These are phyloP conservation scores for Crucihimalaya himalaica DNA, from an alignment of 345 rosid species.

Conservation along the genomic window DNA sequence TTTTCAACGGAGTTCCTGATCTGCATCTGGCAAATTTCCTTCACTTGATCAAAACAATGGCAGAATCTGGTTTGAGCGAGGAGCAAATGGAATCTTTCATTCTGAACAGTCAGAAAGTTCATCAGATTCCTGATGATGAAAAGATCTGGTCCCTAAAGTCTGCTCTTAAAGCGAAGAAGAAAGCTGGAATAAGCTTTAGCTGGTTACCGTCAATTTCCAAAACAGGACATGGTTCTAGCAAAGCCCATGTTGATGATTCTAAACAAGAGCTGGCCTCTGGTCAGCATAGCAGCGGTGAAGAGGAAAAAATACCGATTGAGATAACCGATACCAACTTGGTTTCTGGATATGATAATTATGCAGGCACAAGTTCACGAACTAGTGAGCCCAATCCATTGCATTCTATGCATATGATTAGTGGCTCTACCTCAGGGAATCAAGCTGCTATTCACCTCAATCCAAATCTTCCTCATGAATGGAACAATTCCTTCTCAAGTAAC, in stretches of 20 bases:
- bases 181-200: conserved; percentile 45
- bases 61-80: conserved; percentile 65
- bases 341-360: conserved; percentile 38
- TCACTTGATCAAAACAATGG: conserved; percentile 77
- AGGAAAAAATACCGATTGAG: conserved; percentile 42
- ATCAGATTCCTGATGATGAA: conserved; percentile 68
- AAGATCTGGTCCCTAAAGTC: conserved; percentile 62
- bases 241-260: conserved; percentile 44
- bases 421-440: conserved; percentile 26
- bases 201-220: conserved; percentile 85
- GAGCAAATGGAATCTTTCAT: conserved; percentile 77
- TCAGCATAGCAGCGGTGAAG: conserved; percentile 33
- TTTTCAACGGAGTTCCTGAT: conserved; percentile 68
- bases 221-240: conserved; percentile 55
- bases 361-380: conserved; percentile 27
- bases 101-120: conserved; percentile 70
- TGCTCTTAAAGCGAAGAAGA: conserved; percentile 46
- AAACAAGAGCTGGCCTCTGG: conserved; percentile 38
- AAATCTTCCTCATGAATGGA: conserved; percentile 37
- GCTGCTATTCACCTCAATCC: conserved; percentile 37
- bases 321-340: conserved; percentile 39
- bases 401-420: conserved; percentile 17
- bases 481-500: conserved; percentile 32
- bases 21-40: conserved; percentile 86
- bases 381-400: conserved; percentile 18